Conservation (phyloP, 1,284 basidiomycete genomes). For the Cystobasidium slooffiae region DNA sequence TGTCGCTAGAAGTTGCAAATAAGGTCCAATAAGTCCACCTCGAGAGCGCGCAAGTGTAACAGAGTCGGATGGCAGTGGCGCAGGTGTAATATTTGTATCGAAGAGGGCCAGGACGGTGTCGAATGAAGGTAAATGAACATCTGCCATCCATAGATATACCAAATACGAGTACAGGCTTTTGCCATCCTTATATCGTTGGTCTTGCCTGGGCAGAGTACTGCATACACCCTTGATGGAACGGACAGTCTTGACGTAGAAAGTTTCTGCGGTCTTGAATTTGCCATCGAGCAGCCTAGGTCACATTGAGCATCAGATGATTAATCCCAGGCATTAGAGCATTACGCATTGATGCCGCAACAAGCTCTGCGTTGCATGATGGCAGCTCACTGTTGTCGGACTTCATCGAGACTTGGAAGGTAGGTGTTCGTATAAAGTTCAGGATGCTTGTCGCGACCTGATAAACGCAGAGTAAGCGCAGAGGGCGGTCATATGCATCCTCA, state of each 20-base stretch:
- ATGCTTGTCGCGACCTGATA: constrained; percentile 14
- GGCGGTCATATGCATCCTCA: background rate
- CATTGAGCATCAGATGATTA: background rate
- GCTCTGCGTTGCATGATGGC: background rate
- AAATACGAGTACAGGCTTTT: constrained; percentile 7
- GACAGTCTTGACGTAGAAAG: background rate
- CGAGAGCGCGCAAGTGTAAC: no score
- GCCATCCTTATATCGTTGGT: background rate
- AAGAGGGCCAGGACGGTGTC: background rate
- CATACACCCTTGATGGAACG: constrained; percentile 13
- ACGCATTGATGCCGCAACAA: background rate
- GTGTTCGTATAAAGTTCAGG: constrained; percentile 18
- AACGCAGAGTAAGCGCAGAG: constrained; percentile 1
- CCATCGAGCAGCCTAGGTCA: background rate
- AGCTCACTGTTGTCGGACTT: constrained; percentile 7
- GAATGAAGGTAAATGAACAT: background rate
- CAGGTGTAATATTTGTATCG: background rate
- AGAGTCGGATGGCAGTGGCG: background rate
- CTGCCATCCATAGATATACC: background rate
- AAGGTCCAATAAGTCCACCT: no score
- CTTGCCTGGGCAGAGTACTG: background rate
- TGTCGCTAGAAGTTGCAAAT: no score
- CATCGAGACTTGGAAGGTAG: constrained; percentile 31
- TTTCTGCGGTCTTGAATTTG: background rate
- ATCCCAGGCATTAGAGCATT: background rate